These are phyloP conservation scores for Parachlorella kessleri DNA, from an alignment of 139 green algal genomes.

Conservation along the genomic window DNA sequence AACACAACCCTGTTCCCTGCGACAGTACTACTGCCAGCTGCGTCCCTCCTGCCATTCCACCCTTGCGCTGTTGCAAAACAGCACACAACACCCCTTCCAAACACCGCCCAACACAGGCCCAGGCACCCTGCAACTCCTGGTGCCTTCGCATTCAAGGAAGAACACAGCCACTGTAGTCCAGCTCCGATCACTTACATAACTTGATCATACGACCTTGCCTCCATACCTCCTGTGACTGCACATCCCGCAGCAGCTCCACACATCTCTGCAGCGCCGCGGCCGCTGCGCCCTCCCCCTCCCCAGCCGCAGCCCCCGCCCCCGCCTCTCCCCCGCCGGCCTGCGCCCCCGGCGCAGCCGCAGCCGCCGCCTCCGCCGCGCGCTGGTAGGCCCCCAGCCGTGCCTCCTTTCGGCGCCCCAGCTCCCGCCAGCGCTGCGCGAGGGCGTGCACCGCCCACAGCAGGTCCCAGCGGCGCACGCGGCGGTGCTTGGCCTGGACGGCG, in stretches of 20 bases:
- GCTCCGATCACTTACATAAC: too few relatives aligned
- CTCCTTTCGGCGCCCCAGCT: conserved; percentile 41
- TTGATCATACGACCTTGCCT: too few relatives aligned
- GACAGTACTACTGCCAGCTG: too few relatives aligned
- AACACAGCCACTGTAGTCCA: too few relatives aligned
- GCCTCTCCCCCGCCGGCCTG: background rate
- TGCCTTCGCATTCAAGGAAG: too few relatives aligned
- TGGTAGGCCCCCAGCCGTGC: conserved; percentile 25
- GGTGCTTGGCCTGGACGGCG: conserved; percentile 47
- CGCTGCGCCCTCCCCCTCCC: background rate
- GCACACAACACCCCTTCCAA: too few relatives aligned
- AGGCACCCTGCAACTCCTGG: too few relatives aligned
- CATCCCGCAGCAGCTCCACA: conserved; percentile 31
- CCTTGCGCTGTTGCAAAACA: too few relatives aligned
- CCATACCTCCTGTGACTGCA: conserved; percentile 34
- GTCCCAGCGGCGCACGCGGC: conserved; percentile 71
- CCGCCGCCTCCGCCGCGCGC: conserved; percentile 23
- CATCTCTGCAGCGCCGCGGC: conserved; percentile 26
- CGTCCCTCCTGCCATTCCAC: too few relatives aligned
- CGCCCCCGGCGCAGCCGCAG: background rate
- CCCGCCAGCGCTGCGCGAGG: conserved; percentile 35
- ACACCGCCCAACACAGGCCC: too few relatives aligned
- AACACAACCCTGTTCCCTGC: too few relatives aligned
- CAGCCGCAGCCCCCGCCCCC: background rate
- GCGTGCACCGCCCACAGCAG: conserved; percentile 65